phyloP scores from a whole-genome alignment of 1,139 yeast genomes.

The Scheffersomyces quercinus region DNA sequence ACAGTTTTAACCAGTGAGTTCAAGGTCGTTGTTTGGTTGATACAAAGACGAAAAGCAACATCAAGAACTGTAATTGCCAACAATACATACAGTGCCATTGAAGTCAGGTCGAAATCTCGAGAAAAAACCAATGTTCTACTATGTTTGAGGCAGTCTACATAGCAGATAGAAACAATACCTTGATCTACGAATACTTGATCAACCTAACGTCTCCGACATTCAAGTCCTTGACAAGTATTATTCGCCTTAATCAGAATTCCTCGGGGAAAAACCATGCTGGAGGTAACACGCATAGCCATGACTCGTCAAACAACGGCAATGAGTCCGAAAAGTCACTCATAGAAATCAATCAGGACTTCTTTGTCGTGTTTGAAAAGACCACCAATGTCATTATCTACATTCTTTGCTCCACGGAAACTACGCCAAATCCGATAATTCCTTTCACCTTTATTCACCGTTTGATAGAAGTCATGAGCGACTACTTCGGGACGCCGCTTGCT shows the following conservation, averaged over 20 bases:
- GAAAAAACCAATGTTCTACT: not conserved
- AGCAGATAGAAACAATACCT: conserved; percentile 53
- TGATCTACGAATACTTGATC: conserved; percentile 59
- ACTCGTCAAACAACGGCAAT: conserved; percentile 3
- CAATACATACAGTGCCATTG: too few species aligned
- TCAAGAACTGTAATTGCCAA: too few species aligned
- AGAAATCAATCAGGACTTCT: conserved; percentile 31
- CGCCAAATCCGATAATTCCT: conserved; percentile 52
- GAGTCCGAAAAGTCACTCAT: conserved; percentile 18
- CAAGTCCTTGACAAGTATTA: conserved; percentile 35
- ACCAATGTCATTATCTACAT: conserved; percentile 29
- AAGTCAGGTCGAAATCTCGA: not conserved
- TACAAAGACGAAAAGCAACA: too few species aligned
- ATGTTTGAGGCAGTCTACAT: conserved; percentile 61
- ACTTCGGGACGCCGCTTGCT: conserved; percentile 59
- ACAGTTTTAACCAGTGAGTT: too few species aligned
- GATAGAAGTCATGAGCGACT: conserved; percentile 53
- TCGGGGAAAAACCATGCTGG: not conserved
- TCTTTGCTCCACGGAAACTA: conserved; percentile 19
- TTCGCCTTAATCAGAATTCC: conserved; percentile 6
- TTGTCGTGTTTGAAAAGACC: conserved; percentile 24
- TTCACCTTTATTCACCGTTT: conserved; percentile 55
- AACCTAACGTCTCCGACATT: conserved; percentile 53
- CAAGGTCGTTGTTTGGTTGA: too few species aligned
- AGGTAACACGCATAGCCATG: not conserved